Evolutionary conservation across 1,284 basidiomycete species (phyloP).

Genomic region (Ustilago loliicola): DNA sequence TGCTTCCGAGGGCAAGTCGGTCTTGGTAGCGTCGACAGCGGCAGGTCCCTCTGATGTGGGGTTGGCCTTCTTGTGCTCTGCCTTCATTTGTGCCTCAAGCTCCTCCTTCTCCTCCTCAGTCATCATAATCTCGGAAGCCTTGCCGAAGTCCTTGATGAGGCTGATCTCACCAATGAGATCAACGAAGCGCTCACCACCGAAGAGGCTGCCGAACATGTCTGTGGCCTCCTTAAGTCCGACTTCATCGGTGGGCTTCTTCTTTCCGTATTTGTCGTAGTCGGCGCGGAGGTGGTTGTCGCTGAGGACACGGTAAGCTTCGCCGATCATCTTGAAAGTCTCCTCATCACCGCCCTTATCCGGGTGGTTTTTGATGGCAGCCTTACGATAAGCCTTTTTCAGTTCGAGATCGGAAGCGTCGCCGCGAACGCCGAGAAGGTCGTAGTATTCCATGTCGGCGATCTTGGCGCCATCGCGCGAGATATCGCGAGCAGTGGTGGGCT

Average conservation of each 20-base stretch:
- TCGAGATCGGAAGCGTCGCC: constrained; percentile 76
- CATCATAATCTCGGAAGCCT: constrained; percentile 72
- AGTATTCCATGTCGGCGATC: constrained; percentile 70
- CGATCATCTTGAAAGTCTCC: constrained; percentile 71
- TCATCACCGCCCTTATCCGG: constrained; percentile 70
- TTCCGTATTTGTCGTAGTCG: constrained; percentile 95
- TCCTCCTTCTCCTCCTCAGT: constrained; percentile 92
- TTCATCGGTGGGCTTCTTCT: constrained; percentile 73
- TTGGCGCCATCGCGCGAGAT: constrained; percentile 67
- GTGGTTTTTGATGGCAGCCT: constrained; percentile 89
- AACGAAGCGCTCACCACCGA: constrained; percentile 69
- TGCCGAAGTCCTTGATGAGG: constrained; percentile 70
- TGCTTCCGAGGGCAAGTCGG: constrained; percentile 36
- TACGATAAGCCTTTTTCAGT: constrained; percentile 95
- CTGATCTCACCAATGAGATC: constrained; percentile 70
- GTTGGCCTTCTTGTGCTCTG: constrained; percentile 56
- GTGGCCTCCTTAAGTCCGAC: constrained; percentile 70
- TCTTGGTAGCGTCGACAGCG: constrained; percentile 37
- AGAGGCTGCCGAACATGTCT: constrained; percentile 70
- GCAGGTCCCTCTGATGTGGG: constrained; percentile 30
- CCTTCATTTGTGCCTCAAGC: constrained; percentile 80
- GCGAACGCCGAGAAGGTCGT: constrained; percentile 69
- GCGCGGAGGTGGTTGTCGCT: constrained; percentile 80
- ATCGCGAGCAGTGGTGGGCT: constrained; percentile 51
- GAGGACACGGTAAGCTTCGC: constrained; percentile 75